Evolutionary conservation across 2,329 filamentous ascomycete genomes (phyloP).

Genomic region (Penicillium crustosum): DNA sequence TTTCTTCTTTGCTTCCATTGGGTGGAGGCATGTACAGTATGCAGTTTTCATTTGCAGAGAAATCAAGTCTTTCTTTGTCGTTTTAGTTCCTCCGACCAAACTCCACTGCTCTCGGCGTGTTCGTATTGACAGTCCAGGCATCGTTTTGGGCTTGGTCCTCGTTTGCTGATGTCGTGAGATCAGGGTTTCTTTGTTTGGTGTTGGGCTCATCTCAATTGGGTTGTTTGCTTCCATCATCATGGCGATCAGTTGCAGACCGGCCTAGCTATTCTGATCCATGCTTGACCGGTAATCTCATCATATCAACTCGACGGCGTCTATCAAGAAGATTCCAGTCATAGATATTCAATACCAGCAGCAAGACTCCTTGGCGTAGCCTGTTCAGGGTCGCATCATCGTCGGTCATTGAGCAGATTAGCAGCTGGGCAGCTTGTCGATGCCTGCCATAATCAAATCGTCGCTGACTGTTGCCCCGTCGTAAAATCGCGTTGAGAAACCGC

Average conservation of each 20-base stretch:
- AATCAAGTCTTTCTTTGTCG: conserved; percentile 2
- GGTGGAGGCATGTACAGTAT: conserved; percentile 28
- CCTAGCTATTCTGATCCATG: background rate
- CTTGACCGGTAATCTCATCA: background rate
- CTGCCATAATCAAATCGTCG: background rate
- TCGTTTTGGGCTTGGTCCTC: background rate
- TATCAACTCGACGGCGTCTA: too few relatives aligned
- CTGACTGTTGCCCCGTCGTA: background rate
- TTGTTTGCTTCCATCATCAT: background rate
- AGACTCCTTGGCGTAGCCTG: background rate
- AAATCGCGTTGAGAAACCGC: background rate
- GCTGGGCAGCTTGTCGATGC: background rate
- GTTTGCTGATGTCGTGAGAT: background rate
- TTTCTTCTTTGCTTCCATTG: conserved; percentile 24
- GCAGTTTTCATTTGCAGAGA: conserved; percentile 12
- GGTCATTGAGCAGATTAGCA: background rate
- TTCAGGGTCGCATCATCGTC: background rate
- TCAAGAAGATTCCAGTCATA: background rate
- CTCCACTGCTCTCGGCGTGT: background rate
- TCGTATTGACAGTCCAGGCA: background rate
- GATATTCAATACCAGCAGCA: background rate
- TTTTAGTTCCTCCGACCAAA: background rate
- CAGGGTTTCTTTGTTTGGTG: background rate
- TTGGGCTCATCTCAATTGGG: background rate
- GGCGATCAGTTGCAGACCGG: background rate